These are phyloP conservation scores for Truncatella angustata DNA, from an alignment of 2,329 filamentous ascomycete species.

Conservation along the genomic window DNA sequence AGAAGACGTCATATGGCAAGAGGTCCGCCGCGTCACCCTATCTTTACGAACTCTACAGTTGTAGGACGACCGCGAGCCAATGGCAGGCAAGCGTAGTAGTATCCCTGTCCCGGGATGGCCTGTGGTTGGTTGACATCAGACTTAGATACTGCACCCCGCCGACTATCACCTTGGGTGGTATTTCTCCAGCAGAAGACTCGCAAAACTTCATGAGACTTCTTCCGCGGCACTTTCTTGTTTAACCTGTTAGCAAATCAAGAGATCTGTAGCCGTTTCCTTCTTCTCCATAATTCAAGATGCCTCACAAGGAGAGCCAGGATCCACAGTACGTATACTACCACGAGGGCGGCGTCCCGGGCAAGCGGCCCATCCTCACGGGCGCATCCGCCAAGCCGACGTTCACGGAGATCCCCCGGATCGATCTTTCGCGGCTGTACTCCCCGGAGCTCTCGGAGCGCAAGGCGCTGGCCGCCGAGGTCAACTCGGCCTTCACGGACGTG, in stretches of 20 bases:
- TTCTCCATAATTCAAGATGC: too few species aligned
- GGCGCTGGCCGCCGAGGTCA: slow-evolving; percentile 3
- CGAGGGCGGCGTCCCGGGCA: slow-evolving; percentile 8
- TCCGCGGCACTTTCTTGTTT: too few species aligned
- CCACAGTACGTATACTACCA: slow-evolving; percentile 9
- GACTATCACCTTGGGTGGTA: too few species aligned
- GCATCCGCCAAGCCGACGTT: slow-evolving; percentile 8
- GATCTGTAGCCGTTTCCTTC: too few species aligned
- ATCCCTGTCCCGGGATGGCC: too few species aligned
- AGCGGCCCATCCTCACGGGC: slow-evolving; percentile 6
- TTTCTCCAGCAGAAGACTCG: too few species aligned
- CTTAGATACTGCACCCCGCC: not conserved
- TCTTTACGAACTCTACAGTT: not conserved
- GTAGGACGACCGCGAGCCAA: not conserved
- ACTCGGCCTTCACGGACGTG: slow-evolving; percentile 3
- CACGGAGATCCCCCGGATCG: slow-evolving; percentile 5
- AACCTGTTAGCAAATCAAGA: too few species aligned
- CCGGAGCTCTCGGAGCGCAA: not conserved
- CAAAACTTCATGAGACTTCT: too few species aligned
- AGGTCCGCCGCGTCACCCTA: too few species aligned
- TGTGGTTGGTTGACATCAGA: too few species aligned
- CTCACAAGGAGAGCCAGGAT: not conserved
- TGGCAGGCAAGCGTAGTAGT: not conserved
- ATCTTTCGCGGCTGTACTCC: slow-evolving; percentile 5
- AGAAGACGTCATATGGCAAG: too few species aligned